Percentiles rank a stretch among this genome's conserved stretches.
Conservation (phyloP, 73 alveolate genomes). For the Effrenium voratum region DNA sequence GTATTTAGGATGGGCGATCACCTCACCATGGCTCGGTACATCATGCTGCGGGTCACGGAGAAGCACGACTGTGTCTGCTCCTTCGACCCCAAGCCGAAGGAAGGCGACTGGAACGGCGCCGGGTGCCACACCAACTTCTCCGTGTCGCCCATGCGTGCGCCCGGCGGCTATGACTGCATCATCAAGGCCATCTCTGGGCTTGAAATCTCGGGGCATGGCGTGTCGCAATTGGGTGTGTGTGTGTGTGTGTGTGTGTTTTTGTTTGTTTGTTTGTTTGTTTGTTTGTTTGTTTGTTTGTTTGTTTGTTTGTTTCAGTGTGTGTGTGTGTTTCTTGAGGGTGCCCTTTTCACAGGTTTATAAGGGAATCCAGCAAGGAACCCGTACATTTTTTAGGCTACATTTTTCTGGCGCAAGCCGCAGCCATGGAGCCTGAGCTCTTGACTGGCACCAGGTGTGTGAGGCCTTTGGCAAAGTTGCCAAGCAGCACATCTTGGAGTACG, state of each 20-base stretch:
- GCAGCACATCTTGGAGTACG: constrained; percentile 80
- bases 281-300: no score
- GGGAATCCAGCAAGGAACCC: background rate
- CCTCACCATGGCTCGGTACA: constrained; percentile 97
- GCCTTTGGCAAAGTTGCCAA: constrained; percentile 88
- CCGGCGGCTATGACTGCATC: constrained; percentile 82
- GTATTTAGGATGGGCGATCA: constrained; percentile 97
- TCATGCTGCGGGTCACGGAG: constrained; percentile 85
- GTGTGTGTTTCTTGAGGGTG: no score
- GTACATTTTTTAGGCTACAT: background rate
- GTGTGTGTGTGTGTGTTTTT: no score
- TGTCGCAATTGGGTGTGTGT: no score
- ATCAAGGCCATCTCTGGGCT: no score
- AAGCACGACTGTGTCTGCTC: constrained; percentile 82
- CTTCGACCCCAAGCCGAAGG: constrained; percentile 95
- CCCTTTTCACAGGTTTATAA: background rate
- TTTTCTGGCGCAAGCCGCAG: background rate
- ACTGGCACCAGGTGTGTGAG: background rate
- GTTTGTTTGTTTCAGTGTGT: no score
- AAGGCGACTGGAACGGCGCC: constrained; percentile 97
- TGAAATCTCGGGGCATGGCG: no score
- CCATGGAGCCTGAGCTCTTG: background rate
- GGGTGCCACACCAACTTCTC: constrained; percentile 98
- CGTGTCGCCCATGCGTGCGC: constrained; percentile 95
- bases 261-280: no score